These are phyloP conservation scores for Fragilariopsis cylindrus DNA, from an alignment of 108 stramenopile species.

Conservation along the genomic window DNA sequence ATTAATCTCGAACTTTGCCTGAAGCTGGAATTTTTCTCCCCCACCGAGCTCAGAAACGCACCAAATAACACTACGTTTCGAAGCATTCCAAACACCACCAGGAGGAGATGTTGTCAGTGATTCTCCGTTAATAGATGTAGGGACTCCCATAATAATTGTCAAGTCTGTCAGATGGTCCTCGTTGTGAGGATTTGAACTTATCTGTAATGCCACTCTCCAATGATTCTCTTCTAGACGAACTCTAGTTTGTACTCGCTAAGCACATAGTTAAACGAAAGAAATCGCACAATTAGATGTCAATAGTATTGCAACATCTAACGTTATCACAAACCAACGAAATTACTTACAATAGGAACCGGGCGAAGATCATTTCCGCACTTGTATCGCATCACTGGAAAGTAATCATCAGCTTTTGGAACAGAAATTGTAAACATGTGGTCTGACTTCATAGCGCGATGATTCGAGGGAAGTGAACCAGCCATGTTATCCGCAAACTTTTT, in stretches of 20 bases:
- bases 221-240: slow-evolving; percentile 57
- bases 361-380: slow-evolving; percentile 72
- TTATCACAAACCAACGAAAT: not conserved
- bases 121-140: slow-evolving; percentile 61
- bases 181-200: slow-evolving; percentile 88
- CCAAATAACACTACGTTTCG: slow-evolving; percentile 82
- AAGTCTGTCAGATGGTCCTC: slow-evolving; percentile 74
- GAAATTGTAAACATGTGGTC: slow-evolving; percentile 57
- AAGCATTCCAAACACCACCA: slow-evolving; percentile 84
- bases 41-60: slow-evolving; percentile 77
- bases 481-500: slow-evolving; percentile 65
- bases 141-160: slow-evolving; percentile 85
- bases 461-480: slow-evolving; percentile 1
- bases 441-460: slow-evolving; percentile 21
- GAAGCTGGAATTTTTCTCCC: slow-evolving; percentile 89
- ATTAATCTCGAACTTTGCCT: slow-evolving; percentile 72
- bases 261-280: not conserved
- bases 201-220: slow-evolving; percentile 83
- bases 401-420: slow-evolving; percentile 71
- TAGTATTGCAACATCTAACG: not conserved
- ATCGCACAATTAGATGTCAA: slow-evolving; percentile 9
- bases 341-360: slow-evolving; percentile 87
- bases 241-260: slow-evolving; percentile 78
- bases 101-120: slow-evolving; percentile 74
- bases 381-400: slow-evolving; percentile 81